phyloP scores from a whole-genome alignment of 768 basidiomycete genomes.

The Boletus coccyginus region DNA sequence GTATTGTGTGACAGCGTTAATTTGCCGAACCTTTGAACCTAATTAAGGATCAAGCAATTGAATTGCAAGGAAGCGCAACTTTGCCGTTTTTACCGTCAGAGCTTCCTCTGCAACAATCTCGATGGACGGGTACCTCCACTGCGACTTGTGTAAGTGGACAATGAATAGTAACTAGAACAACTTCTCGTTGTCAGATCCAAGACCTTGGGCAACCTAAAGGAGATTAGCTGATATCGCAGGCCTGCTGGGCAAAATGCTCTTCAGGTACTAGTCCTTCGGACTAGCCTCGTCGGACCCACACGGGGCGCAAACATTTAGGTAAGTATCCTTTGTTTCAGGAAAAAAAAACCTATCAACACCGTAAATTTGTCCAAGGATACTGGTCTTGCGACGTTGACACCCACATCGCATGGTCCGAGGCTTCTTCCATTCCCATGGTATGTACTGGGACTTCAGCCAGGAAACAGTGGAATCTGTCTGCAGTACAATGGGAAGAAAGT shows the following conservation, averaged over 20 bases:
- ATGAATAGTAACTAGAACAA: neutral
- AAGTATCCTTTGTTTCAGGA: neutral
- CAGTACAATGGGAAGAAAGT: slow-evolving; percentile 39
- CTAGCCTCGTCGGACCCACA: neutral
- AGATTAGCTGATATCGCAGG: neutral
- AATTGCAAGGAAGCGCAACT: slow-evolving; percentile 16
- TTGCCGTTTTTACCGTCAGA: slow-evolving; percentile 9
- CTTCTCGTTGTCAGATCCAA: slow-evolving; percentile 3
- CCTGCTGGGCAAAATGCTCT: neutral
- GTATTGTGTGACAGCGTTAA: slow-evolving; percentile 10
- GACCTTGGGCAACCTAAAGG: neutral
- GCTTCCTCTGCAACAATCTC: slow-evolving; percentile 5
- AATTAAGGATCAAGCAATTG: slow-evolving; percentile 24
- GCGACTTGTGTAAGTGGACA: slow-evolving; percentile 8
- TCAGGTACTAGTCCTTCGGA: slow-evolving; percentile 9
- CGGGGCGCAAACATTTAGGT: neutral
- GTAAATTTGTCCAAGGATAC: slow-evolving; percentile 5
- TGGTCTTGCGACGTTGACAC: slow-evolving; percentile 25
- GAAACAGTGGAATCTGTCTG: slow-evolving; percentile 29
- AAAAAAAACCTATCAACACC: neutral
- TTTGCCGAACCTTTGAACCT: slow-evolving; percentile 16
- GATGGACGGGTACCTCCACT: neutral
- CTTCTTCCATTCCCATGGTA: slow-evolving; percentile 61
- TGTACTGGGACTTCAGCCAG: slow-evolving; percentile 36
- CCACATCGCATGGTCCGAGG: slow-evolving; percentile 36